Conservation (phyloP, 306 rosid species). For the Cajanus cajan region DNA sequence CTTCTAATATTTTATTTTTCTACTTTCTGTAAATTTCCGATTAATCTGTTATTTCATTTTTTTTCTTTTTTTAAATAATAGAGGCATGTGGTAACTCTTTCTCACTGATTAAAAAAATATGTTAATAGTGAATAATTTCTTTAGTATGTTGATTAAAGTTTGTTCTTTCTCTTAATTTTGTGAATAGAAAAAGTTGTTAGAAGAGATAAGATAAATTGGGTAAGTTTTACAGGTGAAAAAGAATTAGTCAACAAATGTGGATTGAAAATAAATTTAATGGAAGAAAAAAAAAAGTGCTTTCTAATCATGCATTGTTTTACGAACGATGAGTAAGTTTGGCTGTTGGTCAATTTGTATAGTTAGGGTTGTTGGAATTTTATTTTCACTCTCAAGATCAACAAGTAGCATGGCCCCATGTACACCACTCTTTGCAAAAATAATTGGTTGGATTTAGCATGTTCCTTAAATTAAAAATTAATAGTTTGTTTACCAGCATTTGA, state of each 20-base stretch:
- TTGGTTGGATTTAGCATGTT: not conserved
- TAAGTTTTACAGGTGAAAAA: not conserved
- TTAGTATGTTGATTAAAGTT: not conserved
- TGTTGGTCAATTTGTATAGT: conserved; percentile 10
- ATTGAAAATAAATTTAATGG: not conserved
- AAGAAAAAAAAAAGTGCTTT: not conserved
- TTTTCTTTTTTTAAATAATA: too few species aligned
- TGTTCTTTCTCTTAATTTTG: not conserved
- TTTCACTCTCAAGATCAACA: not conserved
- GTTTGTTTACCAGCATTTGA: not conserved
- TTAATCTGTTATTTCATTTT: too few species aligned
- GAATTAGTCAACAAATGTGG: not conserved
- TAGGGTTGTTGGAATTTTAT: conserved; percentile 4
- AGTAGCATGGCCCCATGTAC: not conserved
- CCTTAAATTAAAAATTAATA: not conserved
- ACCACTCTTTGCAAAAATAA: not conserved
- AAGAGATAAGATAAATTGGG: not conserved
- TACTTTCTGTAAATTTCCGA: too few species aligned
- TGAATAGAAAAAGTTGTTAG: not conserved
- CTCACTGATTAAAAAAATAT: too few species aligned
- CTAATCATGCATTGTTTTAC: not conserved
- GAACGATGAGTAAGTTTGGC: not conserved
- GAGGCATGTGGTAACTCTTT: too few species aligned
- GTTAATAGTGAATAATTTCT: not conserved
- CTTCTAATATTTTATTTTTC: too few species aligned